These are phyloP conservation scores for Bidens hawaiensis DNA, from an alignment of 140 eudicot species.

Conservation along the genomic window DNA sequence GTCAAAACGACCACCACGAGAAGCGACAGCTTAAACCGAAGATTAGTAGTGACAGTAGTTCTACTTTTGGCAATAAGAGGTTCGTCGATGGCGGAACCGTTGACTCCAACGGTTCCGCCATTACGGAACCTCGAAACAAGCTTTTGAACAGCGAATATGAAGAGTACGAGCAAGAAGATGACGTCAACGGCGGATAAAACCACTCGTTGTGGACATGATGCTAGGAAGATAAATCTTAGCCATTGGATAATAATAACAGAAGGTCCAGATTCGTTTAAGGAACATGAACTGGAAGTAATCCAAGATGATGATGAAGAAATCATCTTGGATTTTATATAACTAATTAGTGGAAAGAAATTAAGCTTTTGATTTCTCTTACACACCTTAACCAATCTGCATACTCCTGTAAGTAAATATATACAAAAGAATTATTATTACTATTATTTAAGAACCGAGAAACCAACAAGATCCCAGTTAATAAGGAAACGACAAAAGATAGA, in stretches of 20 bases:
- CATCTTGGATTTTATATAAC: too few relatives aligned
- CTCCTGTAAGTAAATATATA: too few relatives aligned
- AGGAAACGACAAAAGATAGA: too few relatives aligned
- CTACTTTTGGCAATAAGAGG: constrained; percentile 20
- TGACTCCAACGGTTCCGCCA: too few relatives aligned
- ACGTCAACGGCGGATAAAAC: constrained; percentile 47
- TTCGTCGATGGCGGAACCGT: constrained; percentile 19
- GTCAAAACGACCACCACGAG: constrained; percentile 27
- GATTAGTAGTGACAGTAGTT: neutral
- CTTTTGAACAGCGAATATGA: constrained; percentile 38
- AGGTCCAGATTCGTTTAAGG: constrained; percentile 24
- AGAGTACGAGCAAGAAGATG: constrained; percentile 39
- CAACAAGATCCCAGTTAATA: too few relatives aligned
- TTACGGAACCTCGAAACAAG: constrained; percentile 30
- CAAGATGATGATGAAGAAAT: too few relatives aligned
- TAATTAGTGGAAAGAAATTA: too few relatives aligned
- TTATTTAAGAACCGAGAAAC: too few relatives aligned
- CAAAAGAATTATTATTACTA: too few relatives aligned
- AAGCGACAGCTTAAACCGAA: constrained; percentile 49
- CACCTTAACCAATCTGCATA: too few relatives aligned
- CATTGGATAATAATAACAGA: constrained; percentile 36
- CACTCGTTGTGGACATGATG: constrained; percentile 70
- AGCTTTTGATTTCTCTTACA: too few relatives aligned
- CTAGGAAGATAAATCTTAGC: constrained; percentile 57
- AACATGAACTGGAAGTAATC: constrained; percentile 21